These are phyloP conservation scores for Rhipidocladum racemiflorum DNA, from an alignment of 176 grass and related monocot genomes.

Conservation along the genomic window DNA sequence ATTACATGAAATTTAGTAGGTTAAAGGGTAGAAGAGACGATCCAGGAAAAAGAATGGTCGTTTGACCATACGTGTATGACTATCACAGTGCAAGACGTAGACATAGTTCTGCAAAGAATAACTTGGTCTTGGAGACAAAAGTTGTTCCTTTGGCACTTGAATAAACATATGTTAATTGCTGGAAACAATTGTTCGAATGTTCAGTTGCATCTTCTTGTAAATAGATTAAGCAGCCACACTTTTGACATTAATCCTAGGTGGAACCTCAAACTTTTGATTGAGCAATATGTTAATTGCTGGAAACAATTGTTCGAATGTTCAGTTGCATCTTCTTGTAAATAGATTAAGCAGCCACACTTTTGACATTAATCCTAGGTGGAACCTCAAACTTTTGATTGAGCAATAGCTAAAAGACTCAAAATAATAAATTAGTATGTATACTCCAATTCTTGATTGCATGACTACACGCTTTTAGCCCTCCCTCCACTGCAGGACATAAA, in stretches of 20 bases:
- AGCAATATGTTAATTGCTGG: neutral
- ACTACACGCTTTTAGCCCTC: neutral
- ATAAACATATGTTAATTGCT: neutral
- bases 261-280: too few species aligned
- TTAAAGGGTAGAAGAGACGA: neutral
- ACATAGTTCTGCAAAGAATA: neutral
- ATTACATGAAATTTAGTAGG: slow-evolving; percentile 33
- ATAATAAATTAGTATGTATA: neutral
- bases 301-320: neutral
- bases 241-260: too few species aligned
- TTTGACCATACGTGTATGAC: neutral
- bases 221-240: neutral
- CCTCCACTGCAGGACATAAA: neutral
- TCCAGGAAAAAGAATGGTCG: neutral
- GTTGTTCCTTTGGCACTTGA: neutral
- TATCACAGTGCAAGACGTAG: too few species aligned
- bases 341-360: neutral
- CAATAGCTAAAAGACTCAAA: neutral
- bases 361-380: neutral
- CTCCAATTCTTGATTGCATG: neutral
- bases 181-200: neutral
- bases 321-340: neutral
- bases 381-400: neutral
- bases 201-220: neutral
- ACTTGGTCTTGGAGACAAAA: neutral